Evolutionary conservation across 2,329 filamentous ascomycete genomes (phyloP).

Genomic region (Fusarium tuaranense): DNA sequence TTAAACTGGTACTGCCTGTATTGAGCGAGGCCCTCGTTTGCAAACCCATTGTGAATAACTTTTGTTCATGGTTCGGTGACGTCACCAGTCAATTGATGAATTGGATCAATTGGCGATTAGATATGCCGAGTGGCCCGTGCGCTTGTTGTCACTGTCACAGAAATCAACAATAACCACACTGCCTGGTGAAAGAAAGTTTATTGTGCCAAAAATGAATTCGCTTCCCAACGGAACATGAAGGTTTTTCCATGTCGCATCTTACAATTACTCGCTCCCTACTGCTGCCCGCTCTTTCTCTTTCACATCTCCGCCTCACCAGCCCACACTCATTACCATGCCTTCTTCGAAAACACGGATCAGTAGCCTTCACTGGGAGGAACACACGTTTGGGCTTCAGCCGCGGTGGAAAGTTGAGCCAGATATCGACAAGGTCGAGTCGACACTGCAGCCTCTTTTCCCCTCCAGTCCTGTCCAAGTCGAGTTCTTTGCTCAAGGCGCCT

Average conservation of each 20-base stretch:
- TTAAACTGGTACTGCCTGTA: neutral
- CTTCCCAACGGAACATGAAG: neutral
- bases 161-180: neutral
- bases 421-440: slow-evolving; percentile 5
- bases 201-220: neutral
- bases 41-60: neutral
- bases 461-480: neutral
- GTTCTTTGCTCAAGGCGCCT: slow-evolving; percentile 32
- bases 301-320: neutral
- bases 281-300: neutral
- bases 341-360: neutral
- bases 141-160: neutral
- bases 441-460: neutral
- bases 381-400: slow-evolving; percentile 18
- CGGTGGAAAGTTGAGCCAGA: slow-evolving; percentile 26
- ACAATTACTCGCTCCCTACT: neutral
- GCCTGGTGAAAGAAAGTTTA: neutral
- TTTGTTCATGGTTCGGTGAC: neutral
- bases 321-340: slow-evolving; percentile 36
- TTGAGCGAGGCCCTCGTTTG: neutral
- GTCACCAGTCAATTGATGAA: neutral
- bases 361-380: slow-evolving; percentile 23
- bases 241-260: neutral
- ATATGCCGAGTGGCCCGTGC: too few species aligned
- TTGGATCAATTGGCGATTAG: neutral